phyloP scores from a whole-genome alignment of 192 early-diverging fungal genomes.

The Entomortierella beljakovae region DNA sequence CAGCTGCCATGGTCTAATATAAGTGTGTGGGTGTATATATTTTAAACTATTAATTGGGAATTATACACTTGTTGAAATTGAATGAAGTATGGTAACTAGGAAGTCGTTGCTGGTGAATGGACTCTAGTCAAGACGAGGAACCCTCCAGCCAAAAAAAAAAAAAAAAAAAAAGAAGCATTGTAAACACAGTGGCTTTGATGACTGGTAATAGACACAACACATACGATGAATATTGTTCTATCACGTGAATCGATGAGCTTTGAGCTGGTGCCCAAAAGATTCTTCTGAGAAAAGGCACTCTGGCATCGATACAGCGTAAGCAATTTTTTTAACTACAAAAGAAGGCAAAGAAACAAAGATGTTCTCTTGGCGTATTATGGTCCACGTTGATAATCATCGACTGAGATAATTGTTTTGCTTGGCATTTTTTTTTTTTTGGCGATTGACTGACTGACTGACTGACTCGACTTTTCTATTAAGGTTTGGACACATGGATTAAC shows the following conservation, averaged over 20 bases:
- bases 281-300: not conserved
- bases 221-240: not conserved
- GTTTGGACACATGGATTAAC: not conserved
- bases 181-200: constrained; percentile 4
- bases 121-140: not conserved
- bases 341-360: too few species aligned
- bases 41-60: not conserved
- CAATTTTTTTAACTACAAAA: too few species aligned
- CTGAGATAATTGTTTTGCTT: not conserved
- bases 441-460: not conserved
- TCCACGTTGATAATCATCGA: too few species aligned
- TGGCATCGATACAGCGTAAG: too few species aligned
- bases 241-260: too few species aligned
- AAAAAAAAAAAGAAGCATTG: not conserved
- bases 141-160: not conserved
- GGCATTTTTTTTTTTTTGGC: constrained; percentile 2
- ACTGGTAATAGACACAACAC: not conserved
- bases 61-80: not conserved
- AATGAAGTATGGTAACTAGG: too few species aligned
- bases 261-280: too few species aligned
- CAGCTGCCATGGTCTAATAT: constrained; percentile 6
- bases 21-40: not conserved
- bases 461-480: not conserved
- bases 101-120: too few species aligned
- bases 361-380: too few species aligned